These are phyloP conservation scores for Trichoderma harzianum DNA, from an alignment of 2,329 filamentous ascomycete genomes.

Conservation along the genomic window DNA sequence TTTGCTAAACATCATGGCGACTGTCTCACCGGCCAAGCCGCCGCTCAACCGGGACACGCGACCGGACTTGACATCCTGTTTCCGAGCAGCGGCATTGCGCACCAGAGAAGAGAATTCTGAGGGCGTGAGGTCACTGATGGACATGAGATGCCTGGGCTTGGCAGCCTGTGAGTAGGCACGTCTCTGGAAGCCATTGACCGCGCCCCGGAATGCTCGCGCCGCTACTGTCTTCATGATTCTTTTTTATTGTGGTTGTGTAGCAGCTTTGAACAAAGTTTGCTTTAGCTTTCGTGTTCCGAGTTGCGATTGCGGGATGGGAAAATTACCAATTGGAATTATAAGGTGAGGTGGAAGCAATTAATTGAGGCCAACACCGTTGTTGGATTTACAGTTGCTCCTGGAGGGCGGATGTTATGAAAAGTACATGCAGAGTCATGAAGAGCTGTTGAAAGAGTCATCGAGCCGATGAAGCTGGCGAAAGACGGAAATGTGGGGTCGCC, in stretches of 20 bases:
- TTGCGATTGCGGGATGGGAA: not conserved
- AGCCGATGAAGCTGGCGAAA: not conserved
- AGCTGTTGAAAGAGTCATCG: conserved; percentile 6
- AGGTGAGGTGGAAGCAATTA: not conserved
- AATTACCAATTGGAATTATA: not conserved
- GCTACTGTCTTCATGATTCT: conserved; percentile 33
- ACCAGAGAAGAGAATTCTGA: conserved; percentile 78
- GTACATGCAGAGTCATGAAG: not conserved
- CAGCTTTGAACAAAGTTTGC: not conserved
- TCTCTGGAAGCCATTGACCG: conserved; percentile 36
- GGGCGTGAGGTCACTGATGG: conserved; percentile 80
- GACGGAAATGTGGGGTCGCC: not conserved
- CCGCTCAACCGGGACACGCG: conserved; percentile 52
- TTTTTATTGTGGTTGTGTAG: not conserved
- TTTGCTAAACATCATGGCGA: conserved; percentile 97
- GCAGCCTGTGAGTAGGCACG: conserved; percentile 42
- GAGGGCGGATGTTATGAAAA: not conserved
- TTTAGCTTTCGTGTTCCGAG: not conserved
- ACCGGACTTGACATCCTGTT: conserved; percentile 70
- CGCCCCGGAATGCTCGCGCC: conserved; percentile 34
- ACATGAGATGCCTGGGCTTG: conserved; percentile 79
- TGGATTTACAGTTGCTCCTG: not conserved
- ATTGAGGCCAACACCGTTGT: too few relatives aligned
- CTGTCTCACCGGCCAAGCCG: conserved; percentile 69
- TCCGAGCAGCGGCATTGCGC: conserved; percentile 74